Evolutionary conservation across 257 asterid species (phyloP).

Genomic region (Henckelia pumila): DNA sequence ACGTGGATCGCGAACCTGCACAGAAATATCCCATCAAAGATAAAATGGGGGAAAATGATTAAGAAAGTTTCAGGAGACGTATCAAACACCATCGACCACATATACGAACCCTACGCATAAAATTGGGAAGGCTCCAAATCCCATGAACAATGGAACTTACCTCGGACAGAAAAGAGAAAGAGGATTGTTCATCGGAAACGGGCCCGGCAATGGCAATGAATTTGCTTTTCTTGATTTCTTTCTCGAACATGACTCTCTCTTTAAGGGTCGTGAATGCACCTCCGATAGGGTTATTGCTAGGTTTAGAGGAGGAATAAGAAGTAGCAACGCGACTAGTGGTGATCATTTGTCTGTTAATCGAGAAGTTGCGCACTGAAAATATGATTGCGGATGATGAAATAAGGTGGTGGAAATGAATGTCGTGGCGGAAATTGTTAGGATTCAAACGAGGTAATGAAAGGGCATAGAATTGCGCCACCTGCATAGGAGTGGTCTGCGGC

Average conservation of each 20-base stretch:
- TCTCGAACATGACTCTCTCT: constrained; percentile 58
- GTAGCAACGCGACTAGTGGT: constrained; percentile 25
- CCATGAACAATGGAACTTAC: constrained; percentile 26
- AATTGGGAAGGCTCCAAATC: background rate
- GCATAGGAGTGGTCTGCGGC: constrained; percentile 21
- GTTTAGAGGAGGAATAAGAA: constrained; percentile 29
- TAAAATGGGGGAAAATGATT: background rate
- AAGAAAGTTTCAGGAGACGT: background rate
- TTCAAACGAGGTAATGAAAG: constrained; percentile 14
- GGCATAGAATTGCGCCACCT: constrained; percentile 6
- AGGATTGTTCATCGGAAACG: constrained; percentile 64
- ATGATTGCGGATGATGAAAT: constrained; percentile 18
- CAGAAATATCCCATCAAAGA: constrained; percentile 10
- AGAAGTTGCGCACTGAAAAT: constrained; percentile 1
- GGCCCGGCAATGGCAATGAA: constrained; percentile 84
- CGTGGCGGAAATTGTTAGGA: constrained; percentile 2
- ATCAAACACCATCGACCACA: background rate
- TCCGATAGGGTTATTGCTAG: constrained; percentile 23
- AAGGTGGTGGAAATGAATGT: constrained; percentile 6
- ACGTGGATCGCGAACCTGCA: constrained; percentile 76
- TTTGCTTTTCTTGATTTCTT: constrained; percentile 81
- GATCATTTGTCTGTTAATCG: constrained; percentile 33
- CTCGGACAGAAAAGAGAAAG: constrained; percentile 71
- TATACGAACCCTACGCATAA: background rate
- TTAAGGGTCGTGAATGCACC: constrained; percentile 66